Conservation (phyloP, 2,329 filamentous ascomycete species). For the Phialemoniopsis sp. region DNA sequence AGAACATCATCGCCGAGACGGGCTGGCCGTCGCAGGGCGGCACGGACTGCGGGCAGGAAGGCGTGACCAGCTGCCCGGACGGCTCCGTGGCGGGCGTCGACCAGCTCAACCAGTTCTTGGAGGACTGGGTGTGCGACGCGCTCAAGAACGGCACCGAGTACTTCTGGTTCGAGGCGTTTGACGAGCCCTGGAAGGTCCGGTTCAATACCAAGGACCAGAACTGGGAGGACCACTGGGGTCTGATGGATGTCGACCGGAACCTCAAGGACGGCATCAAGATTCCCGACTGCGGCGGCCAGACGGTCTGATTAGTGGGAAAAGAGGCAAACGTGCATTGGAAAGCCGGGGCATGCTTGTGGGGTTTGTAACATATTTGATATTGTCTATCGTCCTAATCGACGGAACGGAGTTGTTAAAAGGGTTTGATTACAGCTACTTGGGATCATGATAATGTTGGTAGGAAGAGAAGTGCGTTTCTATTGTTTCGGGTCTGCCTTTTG, state of each 20-base stretch:
- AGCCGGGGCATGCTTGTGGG: too few species aligned
- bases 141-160: conserved; percentile 83
- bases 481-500: too few species aligned
- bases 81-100: conserved; percentile 75
- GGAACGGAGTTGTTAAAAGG: too few species aligned
- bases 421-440: too few species aligned
- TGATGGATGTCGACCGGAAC: conserved; percentile 81
- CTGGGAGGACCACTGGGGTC: conserved; percentile 95
- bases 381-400: too few species aligned
- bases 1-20: conserved; percentile 84
- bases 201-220: conserved; percentile 67
- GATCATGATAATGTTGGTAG: too few species aligned
- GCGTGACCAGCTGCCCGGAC: conserved; percentile 48
- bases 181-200: conserved; percentile 87
- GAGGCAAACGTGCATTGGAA: too few species aligned
- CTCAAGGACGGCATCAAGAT: conserved; percentile 82
- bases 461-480: too few species aligned
- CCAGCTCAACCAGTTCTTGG: conserved; percentile 83
- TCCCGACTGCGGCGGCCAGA: conserved; percentile 79
- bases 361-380: too few species aligned
- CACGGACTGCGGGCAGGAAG: conserved; percentile 63
- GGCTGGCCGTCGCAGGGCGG: conserved; percentile 88
- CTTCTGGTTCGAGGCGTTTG: conserved; percentile 97
- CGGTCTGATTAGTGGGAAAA: conserved; percentile 31
- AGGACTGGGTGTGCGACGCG: conserved; percentile 77